Base-by-base conservation (phyloP, 805 yeast species). In the Yamadazyma akitaensis region DNA sequence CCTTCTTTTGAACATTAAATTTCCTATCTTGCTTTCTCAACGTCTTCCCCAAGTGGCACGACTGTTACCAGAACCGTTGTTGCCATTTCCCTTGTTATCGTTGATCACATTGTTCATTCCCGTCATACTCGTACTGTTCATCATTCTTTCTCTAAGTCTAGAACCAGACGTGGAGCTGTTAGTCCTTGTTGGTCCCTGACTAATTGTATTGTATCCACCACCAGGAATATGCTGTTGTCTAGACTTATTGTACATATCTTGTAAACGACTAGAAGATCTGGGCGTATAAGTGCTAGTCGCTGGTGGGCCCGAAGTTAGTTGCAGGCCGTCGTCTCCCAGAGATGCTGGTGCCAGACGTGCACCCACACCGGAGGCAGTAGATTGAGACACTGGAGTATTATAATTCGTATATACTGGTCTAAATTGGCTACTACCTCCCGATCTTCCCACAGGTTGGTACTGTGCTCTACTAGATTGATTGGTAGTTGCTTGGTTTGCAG, bases 181-280 rank as follows among this genome's bases (percentile, higher is more conserved):
- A 28, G 57, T 41, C 38, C 69, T 49, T 14, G 49, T 48, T 0
- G 66, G 62, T 1, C 54, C 53, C 18, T 45, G 57, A 38, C 47
- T 60, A 1, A 57, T 53, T 6, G 60, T 42, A 43, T 55, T 58
- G 34, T 56, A 53, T 5, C 68, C 68, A 3, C 65, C 54, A 7
- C 70, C 72, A 1, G 72, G 67, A 2, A 60, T 54, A 14, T 65
- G 54, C 40, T 68, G 70, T 49, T 67, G 74, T 19, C 73, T 55
- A 8, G 75, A 67, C 49, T 62, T 63, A 47, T 70, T 64, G 54
- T 72, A 64, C 67, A 72, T 56, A 41, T 68, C 75, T 53, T 65
- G 70, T 40, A 72, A 59, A 31, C 68, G 51, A 42, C 72, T 64
- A 18, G 67, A 58, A 1, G 68, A 56, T 39, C 72, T 55, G 10